phyloP scores from a whole-genome alignment of 441 rosid species.

The Croton setiger region DNA sequence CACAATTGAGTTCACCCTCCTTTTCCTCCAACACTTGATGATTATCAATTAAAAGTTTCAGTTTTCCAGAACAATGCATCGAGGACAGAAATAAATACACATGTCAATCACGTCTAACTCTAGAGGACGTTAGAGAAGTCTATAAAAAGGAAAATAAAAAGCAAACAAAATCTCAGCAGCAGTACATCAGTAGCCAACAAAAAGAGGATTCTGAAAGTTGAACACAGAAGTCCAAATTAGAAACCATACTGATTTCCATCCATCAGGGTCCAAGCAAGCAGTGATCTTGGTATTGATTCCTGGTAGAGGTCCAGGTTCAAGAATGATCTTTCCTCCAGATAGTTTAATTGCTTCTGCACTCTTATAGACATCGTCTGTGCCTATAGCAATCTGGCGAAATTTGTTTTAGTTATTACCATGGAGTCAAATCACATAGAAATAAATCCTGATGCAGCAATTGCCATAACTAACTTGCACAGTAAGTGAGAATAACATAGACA shows the following conservation, averaged over 20 bases:
- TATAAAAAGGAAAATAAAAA: neutral
- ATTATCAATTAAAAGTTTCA: neutral
- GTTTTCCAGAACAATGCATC: conserved; percentile 4
- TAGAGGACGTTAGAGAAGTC: neutral
- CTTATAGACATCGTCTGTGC: conserved; percentile 82
- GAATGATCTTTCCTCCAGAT: conserved; percentile 59
- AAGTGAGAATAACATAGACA: neutral
- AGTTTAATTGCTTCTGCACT: conserved; percentile 72
- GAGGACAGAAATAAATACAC: conserved; percentile 4
- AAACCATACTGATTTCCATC: conserved; percentile 71
- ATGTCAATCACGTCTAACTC: conserved; percentile 33
- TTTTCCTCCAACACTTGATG: neutral
- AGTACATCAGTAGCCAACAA: neutral
- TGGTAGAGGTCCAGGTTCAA: conserved; percentile 85
- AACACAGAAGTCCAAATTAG: neutral
- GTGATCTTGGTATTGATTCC: conserved; percentile 84
- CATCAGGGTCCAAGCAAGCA: conserved; percentile 86
- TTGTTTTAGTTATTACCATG: neutral
- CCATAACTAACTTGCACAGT: neutral
- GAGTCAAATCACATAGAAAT: neutral
- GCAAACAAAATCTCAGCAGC: neutral
- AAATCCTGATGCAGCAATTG: neutral
- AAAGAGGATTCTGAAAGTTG: neutral
- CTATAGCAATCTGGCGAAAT: conserved; percentile 65
- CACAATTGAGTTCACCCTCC: neutral